Evolutionary conservation across 2,329 filamentous ascomycete species (phyloP).

Genomic region (Stylonectria norvegica): DNA sequence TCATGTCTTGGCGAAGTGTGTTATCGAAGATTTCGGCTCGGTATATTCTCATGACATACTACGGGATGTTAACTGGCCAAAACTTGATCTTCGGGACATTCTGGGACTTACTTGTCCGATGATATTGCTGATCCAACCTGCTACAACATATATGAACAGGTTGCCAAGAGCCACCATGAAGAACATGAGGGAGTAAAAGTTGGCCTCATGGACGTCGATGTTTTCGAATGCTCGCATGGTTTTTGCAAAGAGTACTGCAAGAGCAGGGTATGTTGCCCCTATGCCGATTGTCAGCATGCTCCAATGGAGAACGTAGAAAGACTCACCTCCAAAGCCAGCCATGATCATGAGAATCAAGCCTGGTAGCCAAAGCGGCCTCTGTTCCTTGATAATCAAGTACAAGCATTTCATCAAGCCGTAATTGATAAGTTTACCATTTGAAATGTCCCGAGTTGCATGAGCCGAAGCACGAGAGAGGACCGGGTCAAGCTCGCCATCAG

Average conservation of each 20-base stretch:
- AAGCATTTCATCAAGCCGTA: constrained; percentile 30
- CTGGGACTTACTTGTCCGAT: constrained; percentile 32
- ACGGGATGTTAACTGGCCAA: not conserved
- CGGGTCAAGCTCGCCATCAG: constrained; percentile 2
- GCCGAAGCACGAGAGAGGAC: constrained; percentile 21
- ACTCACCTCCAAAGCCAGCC: constrained; percentile 28
- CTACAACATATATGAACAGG: constrained; percentile 40
- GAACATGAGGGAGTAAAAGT: constrained; percentile 57
- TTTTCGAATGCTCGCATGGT: constrained; percentile 39
- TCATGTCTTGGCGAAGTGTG: constrained; percentile 53
- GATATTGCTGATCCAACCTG: constrained; percentile 36
- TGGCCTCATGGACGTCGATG: constrained; percentile 33
- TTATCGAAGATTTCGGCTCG: constrained; percentile 45
- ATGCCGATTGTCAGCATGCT: not conserved
- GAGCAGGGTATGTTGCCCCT: constrained; percentile 39
- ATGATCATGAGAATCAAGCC: constrained; percentile 19
- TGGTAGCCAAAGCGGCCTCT: constrained; percentile 25
- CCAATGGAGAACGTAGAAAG: not conserved
- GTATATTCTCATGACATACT: constrained; percentile 34
- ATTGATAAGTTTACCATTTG: constrained; percentile 8
- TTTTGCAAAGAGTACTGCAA: constrained; percentile 39
- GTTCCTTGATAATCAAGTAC: constrained; percentile 30
- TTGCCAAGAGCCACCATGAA: constrained; percentile 49
- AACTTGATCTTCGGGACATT: not conserved
- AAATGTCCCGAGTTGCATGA: constrained; percentile 14